Base-by-base conservation (phyloP, 1,139 yeast genomes). In the Candida labiduridarum region DNA sequence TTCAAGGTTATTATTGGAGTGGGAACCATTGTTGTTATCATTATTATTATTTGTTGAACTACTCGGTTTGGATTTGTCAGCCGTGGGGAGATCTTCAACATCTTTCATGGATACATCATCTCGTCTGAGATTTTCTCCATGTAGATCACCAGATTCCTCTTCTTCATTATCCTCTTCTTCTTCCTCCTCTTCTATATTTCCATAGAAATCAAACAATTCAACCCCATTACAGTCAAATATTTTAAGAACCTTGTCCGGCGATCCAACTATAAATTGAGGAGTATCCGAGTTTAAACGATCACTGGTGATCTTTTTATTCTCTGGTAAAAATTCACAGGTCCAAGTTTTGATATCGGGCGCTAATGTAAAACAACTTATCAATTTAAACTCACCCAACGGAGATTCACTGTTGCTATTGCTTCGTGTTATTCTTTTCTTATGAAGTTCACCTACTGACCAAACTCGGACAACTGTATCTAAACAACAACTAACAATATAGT, bases 281-380 rank as follows among this genome's bases (percentile, higher is more conserved):
- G 79, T 79, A 11, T 50, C 44, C 15, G 51, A 44, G 22, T 49
- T 48, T 2, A 56, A 51, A 10, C 52, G 38, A 27, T 44, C 46
- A 29, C 18, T 15, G 22, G 35, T 12, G 19, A 43, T 66, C 35
- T 41, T 48, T 31, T 53, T 53, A 35, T 48, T 53, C n/a, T 50
- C 43, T 1, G 89, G 90, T 41, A 87, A 68, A 83, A 95, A 91
- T 53, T 84, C 91, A 57, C 91, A 84, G 15, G 94, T 78, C 80
- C 91, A 83, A 2, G 78, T 69, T 53, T 76, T 66, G 44, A 76
- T 67, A 48, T 69, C 70, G 47, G 69, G 72, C 0, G 80, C 79
- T 43, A 76, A 60, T 4, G 75, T 69, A 49, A 76, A 76, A 46
- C 79, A 74, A 16, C 69, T 60, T 18, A 63, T 55, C 35, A 74